Conservation (phyloP, 1,139 yeast species). For the Protomyces lactucae-debilis region DNA sequence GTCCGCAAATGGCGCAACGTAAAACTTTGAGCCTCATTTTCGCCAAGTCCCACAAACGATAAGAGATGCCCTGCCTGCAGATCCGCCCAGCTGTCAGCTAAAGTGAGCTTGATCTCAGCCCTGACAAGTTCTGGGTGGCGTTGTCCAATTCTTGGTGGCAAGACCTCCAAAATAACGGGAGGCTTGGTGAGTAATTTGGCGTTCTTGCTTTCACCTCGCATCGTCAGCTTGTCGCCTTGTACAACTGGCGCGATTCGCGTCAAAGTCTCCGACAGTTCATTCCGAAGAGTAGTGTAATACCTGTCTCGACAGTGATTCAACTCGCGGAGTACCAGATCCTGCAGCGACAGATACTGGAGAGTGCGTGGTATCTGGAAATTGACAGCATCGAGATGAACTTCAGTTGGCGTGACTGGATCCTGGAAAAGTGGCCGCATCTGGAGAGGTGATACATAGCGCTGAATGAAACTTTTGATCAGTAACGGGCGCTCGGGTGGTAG, state of each 20-base stretch:
- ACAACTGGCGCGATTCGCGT: neutral
- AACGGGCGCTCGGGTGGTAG: neutral
- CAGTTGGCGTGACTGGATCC: neutral
- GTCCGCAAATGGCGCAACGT: slow-evolving; percentile 35
- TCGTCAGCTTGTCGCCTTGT: slow-evolving; percentile 14
- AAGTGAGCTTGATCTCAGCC: slow-evolving; percentile 36
- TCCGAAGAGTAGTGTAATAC: neutral
- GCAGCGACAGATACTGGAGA: neutral
- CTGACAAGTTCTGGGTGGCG: slow-evolving; percentile 34
- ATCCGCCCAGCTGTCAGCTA: slow-evolving; percentile 40
- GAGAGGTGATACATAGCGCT: neutral
- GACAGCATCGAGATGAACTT: neutral
- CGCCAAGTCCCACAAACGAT: slow-evolving; percentile 35
- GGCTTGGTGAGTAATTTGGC: slow-evolving; percentile 35
- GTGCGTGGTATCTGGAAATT: neutral
- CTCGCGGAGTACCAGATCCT: neutral
- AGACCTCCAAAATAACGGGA: slow-evolving; percentile 35
- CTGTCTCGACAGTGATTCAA: neutral
- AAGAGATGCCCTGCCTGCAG: slow-evolving; percentile 38
- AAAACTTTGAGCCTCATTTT: slow-evolving; percentile 29
- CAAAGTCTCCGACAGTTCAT: neutral
- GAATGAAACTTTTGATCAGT: neutral
- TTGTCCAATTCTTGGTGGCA: slow-evolving; percentile 36
- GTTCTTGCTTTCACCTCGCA: slow-evolving; percentile 39
- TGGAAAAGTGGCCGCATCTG: neutral